Evolutionary conservation across 768 basidiomycete species (phyloP).

Genomic region (Cytidiella melzeri): DNA sequence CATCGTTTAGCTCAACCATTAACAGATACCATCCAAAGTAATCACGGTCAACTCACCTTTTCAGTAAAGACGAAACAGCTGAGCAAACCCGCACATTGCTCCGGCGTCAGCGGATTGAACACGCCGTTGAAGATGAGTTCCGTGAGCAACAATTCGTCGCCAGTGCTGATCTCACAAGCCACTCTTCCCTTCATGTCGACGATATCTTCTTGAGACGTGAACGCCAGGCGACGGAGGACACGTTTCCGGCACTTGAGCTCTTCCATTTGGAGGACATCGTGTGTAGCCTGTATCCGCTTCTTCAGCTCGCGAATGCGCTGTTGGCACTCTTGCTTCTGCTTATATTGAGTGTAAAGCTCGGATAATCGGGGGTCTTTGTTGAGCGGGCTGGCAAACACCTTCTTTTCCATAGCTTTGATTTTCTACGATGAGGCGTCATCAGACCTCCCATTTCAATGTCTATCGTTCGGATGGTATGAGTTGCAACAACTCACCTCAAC

Average conservation of each 20-base stretch:
- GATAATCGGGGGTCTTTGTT: slow-evolving; percentile 75
- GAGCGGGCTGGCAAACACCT: slow-evolving; percentile 73
- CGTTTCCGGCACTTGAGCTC: slow-evolving; percentile 95
- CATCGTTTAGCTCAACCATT: too few species aligned
- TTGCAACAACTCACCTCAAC: slow-evolving; percentile 59
- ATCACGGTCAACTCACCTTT: slow-evolving; percentile 51
- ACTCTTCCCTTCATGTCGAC: slow-evolving; percentile 98
- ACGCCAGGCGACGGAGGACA: slow-evolving; percentile 85
- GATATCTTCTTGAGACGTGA: slow-evolving; percentile 84
- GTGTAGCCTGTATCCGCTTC: slow-evolving; percentile 82
- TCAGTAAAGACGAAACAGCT: slow-evolving; percentile 98
- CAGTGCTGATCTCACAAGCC: slow-evolving; percentile 96
- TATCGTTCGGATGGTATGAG: too few species aligned
- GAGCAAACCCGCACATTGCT: slow-evolving; percentile 89
- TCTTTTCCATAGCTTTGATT: slow-evolving; percentile 86
- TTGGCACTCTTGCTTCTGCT: slow-evolving; percentile 66
- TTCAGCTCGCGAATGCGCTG: slow-evolving; percentile 70
- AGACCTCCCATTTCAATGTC: too few species aligned
- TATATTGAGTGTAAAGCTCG: slow-evolving; percentile 74
- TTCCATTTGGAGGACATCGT: slow-evolving; percentile 91
- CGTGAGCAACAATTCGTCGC: slow-evolving; percentile 92
- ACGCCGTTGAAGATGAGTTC: slow-evolving; percentile 97
- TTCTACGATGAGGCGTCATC: too few species aligned
- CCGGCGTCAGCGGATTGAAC: slow-evolving; percentile 85
- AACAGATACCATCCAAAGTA: not conserved